phyloP scores from a whole-genome alignment of 257 asterid species.

The Solanum tarijense region DNA sequence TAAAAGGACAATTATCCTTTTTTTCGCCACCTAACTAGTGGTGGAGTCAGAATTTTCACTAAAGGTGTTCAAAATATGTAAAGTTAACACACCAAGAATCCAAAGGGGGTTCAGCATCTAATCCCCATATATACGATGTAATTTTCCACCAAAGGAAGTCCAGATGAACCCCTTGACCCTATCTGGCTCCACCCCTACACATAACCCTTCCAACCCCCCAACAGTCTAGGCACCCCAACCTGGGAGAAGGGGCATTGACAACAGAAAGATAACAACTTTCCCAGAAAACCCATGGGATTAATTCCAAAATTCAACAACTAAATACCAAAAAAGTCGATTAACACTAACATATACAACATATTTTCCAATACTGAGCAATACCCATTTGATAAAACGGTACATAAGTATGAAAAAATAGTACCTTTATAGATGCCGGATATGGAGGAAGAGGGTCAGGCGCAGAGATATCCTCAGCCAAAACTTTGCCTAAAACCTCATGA shows the following conservation, averaged over 20 bases:
- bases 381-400: neutral
- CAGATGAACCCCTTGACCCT: neutral
- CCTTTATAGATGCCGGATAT: conserved; percentile 93
- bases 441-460: conserved; percentile 98
- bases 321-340: neutral
- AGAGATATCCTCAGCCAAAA: conserved; percentile 65
- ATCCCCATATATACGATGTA: neutral
- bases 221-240: neutral
- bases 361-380: neutral
- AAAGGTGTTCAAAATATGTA: neutral
- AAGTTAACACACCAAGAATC: neutral
- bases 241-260: neutral
- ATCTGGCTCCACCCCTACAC: neutral
- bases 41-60: neutral
- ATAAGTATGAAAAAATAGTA: neutral
- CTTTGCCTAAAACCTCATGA: conserved; percentile 55
- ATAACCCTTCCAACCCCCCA: neutral
- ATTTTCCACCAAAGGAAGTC: neutral
- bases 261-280: neutral
- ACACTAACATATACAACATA: neutral
- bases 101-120: neutral
- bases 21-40: neutral
- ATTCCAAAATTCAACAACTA: neutral
- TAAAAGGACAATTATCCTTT: neutral
- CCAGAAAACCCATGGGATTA: neutral